Base-by-base conservation (phyloP, 2,329 filamentous ascomycete genomes). In the Teratosphaeria epicoccoides region DNA sequence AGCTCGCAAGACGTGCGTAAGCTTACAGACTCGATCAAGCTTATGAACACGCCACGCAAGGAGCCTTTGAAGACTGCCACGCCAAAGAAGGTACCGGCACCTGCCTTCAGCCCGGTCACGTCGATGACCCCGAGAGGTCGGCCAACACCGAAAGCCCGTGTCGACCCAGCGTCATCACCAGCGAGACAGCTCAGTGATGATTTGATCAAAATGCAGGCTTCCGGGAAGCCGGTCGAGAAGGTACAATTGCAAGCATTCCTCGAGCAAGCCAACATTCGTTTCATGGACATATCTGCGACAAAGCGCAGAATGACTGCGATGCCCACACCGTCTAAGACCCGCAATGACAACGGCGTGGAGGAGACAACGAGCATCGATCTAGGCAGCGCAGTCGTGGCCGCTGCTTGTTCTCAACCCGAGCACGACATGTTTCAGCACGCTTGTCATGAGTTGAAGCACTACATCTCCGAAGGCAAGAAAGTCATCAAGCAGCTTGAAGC, bases 231-330 rank as follows among this genome's bases (percentile, higher is more conserved):
- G 12, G 53, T 55, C 29, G 59, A 67, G 47, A 66, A 68, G 23
- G 61, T 68, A 1, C 85, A 90, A 45, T 76, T 98, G 2, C 88
- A 95, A 60, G 87, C 95, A 49, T 98, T 98, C 70, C 73, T 98
- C 44, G 88, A 94, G 56, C 83, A 95, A 82, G 96, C 91, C 2
- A 94, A 88, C 53, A 95, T 98, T 62, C 87, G 90, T 50, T 98
- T 98, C 71, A 96, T 98, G 87, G 93, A 98, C 66, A 76, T 98
- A 47, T 95, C 85, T n/a, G 95, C 91, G 0, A 96, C 90, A 1
- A 97, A 97, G 67, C 79, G 91, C 59, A 80, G 93, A 51, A 86
- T 94, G 61, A 97, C 91, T 0, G 82, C 85, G 45, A 85, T 80
- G 2, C 83, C 12, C 59, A 71, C 60, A 67, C 73, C 49, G 62